Evolutionary conservation across 1,139 yeast genomes (phyloP), one percentile per base, ranked within the genome.

Genomic region (Hanseniaspora gamundiae): DNA sequence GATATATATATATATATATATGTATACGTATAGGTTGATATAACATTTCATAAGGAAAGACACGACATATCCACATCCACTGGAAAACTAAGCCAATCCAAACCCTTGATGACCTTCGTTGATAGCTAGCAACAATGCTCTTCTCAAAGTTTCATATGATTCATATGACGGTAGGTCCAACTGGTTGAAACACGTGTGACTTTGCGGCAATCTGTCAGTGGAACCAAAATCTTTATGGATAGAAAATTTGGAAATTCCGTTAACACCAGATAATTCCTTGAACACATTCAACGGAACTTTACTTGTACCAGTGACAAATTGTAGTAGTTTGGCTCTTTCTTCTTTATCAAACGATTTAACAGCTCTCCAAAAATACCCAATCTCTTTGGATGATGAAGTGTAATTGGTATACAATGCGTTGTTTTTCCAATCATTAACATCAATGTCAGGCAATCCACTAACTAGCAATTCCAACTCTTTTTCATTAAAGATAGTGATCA

Each of bases 311-410:
- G 99, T 93, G 2, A 94, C 93, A 69, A 91, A 93, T 59, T 93
- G 99, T 48, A 93, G 67, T 51, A 93, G 66, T 58, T 88, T 87
- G 17, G 98, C 99, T 45, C 95, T 73, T 59, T 91, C 97, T 61
- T 91, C 98, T 38, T 77, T 77, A 57, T 87, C 96, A 64, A 91
- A 91, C 1, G 96, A 85, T 55, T 87, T 78, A 14, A 93, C 96
- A 1, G 97, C 96, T 59, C 97, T 73, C 99, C 99, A 93, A 66
- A 91, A 93, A 87, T 97, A 91, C 58, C 83, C 88, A 48, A 93
- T 80, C 59, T 88, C 97, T 35, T 84, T 78, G 2, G 95, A 84
- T 1, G 86, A 74, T 2, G 93, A 74, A 0, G 88, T 76, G 61
- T 91, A 93, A 59, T 88, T 91, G 48, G 75, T 81, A 63, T 93